Evolutionary conservation across 2,329 filamentous ascomycete genomes (phyloP), one percentile per base, ranked within the genome.

Genomic region (Epichloe aotearoae): DNA sequence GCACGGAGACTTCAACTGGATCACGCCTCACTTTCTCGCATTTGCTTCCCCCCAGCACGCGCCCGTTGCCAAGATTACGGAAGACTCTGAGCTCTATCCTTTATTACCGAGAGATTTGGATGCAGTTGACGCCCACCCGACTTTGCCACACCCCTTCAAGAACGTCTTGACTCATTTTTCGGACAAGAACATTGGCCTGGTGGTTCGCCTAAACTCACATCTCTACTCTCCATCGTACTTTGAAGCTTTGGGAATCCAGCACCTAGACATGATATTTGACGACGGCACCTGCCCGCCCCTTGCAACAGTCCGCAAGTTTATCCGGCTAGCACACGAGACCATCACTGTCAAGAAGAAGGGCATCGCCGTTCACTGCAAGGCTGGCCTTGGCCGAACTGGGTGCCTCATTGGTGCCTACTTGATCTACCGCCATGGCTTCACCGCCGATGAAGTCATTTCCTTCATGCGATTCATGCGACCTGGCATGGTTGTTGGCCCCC

Each of bases 391-490:
- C 30, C 84, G 93, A 46, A 98, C 93, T 1, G 93, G 93, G 14
- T 98, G 93, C 66, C 73, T 98, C 56, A 98, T 98, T 62, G 93
- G 93, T 52, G 93, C 93, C 34, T 98, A 98, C 64, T 77, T 98
- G 54, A 97, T 98, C 64, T 98, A 98, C 73, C 82, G 90, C 57
- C 86, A 97, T 67, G 93, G 88, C 52, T 98, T 97, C 69, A 97
- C 91, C 5, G 93, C 93, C 57, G 95, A 97, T 63, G 91, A 96
- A 70, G 82, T 95, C 61, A 97, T 97, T 65, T 86, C 90, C 3
- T 98, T 90, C 68, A 97, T 98, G 91, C 84, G 91, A 54, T 98
- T 98, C 71, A 97, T 97, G 91, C 80, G 91, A 52, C 93, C 93
- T 0, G 93, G 93, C 49, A 98, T 98, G 93, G 93, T 98, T 6